phyloP scores from a whole-genome alignment of 2,329 filamentous ascomycete species.

The Verticillium zaregamsianum region DNA sequence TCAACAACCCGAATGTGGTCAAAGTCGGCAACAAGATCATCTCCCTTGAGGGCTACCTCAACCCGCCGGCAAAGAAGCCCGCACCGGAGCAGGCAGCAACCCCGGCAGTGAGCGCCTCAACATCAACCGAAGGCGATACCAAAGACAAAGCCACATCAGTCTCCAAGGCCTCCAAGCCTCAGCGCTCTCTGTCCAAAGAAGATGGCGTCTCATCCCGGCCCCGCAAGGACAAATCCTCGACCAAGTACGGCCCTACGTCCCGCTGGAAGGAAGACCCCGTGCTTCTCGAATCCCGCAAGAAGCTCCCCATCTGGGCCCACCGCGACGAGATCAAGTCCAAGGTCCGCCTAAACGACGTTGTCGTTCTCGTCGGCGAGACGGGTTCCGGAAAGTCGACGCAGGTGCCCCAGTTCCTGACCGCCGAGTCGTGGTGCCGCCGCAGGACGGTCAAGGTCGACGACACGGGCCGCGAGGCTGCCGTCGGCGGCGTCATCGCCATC shows the following conservation, averaged over 20 bases:
- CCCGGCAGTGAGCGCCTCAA: neutral
- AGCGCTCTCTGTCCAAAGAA: neutral
- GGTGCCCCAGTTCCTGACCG: constrained; percentile 81
- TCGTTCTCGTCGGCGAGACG: constrained; percentile 88
- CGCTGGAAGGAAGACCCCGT: constrained; percentile 22
- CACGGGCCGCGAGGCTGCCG: constrained; percentile 36
- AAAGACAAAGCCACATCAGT: neutral
- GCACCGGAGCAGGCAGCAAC: neutral
- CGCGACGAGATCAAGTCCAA: constrained; percentile 63
- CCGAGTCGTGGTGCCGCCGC: constrained; percentile 73
- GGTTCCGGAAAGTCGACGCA: constrained; percentile 97
- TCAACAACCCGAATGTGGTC: constrained; percentile 29
- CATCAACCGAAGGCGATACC: neutral
- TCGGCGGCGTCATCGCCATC: constrained; percentile 83
- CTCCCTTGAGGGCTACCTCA: constrained; percentile 45
- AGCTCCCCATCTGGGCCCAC: constrained; percentile 77
- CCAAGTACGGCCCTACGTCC: constrained; percentile 3
- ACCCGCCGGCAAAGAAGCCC: constrained; percentile 22
- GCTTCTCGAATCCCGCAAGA: constrained; percentile 50
- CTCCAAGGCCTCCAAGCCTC: neutral
- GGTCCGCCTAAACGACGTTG: constrained; percentile 64
- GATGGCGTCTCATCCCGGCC: neutral
- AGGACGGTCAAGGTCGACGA: constrained; percentile 45
- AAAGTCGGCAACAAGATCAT: constrained; percentile 45
- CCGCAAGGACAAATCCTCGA: neutral